Base-by-base conservation (phyloP, 345 rosid species). In the Lepidium africanum region DNA sequence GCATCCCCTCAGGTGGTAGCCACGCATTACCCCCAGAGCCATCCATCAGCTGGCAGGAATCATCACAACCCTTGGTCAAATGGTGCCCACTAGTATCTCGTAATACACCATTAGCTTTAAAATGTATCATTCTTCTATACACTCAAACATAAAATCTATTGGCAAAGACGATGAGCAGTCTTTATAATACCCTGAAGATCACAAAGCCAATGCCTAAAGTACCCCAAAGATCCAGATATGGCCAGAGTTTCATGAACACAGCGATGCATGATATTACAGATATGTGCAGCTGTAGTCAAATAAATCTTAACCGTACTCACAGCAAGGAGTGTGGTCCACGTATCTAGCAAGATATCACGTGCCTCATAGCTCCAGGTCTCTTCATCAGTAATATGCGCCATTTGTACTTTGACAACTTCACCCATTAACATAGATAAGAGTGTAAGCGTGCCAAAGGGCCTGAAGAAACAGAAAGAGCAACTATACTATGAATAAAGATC, bases 281-380 rank as follows among this genome's bases (percentile, higher is more conserved):
- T 53, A 65, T 27, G 52, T 35, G 70, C 52, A 16, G 48, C 67
- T 25, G 56, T 35, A 46, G 40, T 15, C 56, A 73, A 61, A 19
- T 11, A 50, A 32, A 61, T 59, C 43, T 52, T 46, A 68, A 63
- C 25, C 15, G 74, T 78, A 78, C 45, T 56, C 87, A 94, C 99
- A 89, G 70, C 62, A 37, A 94, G 99, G 51, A 94, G 76, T 14
- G 87, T 76, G 59, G 90, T 87, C 99, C 99, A 94, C 48, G 92
- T 85, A 78, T 94, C 99, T 76, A 94, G 80, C 71, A 94, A 81
- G 79, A 94, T 91, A 80, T 94, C 99, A 16, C 97, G 96, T 21
- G 96, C 95, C 76, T 86, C 97, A 89, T 95, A 89, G 79, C 96
- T 94, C 99, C 97, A 94, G 39, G 87, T 80, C 79, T 86, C 98